Base-by-base conservation (phyloP, 1,284 basidiomycete species). In the Neonothopanus nambi region DNA sequence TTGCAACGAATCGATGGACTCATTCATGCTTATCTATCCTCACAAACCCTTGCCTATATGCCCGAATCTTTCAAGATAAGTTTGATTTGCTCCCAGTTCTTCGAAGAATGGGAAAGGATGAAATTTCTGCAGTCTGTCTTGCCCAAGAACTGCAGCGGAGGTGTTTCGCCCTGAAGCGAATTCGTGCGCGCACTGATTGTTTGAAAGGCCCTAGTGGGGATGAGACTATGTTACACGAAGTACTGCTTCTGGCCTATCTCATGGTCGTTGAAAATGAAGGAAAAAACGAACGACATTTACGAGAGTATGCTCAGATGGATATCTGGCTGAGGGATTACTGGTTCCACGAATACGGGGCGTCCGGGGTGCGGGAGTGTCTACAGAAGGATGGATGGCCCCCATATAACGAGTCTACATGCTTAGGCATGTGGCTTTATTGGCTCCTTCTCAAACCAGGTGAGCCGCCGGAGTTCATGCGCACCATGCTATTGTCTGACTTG, bases 221-320 rank as follows among this genome's bases (percentile, higher is more conserved):
- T 18, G 57, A 63, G 24, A 58, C 64, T 23, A 61, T 61, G 15
- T 61, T 71, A 26, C 62, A 65, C 48, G 72, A 73, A 13, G 70
- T 85, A 40, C 75, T 93, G 3, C 88, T 84, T 76, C 77, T 80
- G 13, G 75, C 84, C 1, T 93, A 89, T 65, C 68, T 91, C 51
- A 82, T 93, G 82, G 74, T 91, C 69, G 69, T 87, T 41, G 92
- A 95, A 71, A 89, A 91, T 65, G 85, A 92, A 52, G 89, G 87
- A 35, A 85, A 82, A 67, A 95, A 95, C 62, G 74, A 81, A 48
- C 67, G 51, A 26, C 89, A 92, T 61, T 75, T 93, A 28, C 67
- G 80, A 44, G 80, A 77, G 60, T 87, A 72, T 66, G 81, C 71
- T 36, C 70, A 61, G 55, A 76, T 78, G 52, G 70, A 72, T 57